Evolutionary conservation across 768 basidiomycete species (phyloP).

Genomic region (Boletus sp.): DNA sequence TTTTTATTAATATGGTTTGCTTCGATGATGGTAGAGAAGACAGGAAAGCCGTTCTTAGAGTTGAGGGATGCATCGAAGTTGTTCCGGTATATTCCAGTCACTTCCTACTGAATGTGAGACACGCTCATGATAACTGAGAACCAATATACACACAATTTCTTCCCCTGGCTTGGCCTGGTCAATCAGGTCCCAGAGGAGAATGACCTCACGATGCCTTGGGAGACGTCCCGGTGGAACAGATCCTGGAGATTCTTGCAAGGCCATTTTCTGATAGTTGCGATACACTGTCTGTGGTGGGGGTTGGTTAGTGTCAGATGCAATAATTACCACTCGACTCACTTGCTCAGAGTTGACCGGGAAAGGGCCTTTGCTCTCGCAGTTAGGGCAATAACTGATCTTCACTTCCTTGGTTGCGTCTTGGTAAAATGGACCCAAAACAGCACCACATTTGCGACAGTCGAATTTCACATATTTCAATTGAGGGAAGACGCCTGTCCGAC

Average conservation of each 20-base stretch:
- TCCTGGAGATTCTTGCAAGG: slow-evolving; percentile 95
- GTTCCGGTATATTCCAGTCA: slow-evolving; percentile 97
- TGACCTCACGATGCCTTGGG: slow-evolving; percentile 94
- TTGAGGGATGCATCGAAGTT: slow-evolving; percentile 99
- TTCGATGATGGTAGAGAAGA: slow-evolving; percentile 97
- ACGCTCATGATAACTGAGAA: neutral
- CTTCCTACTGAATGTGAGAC: slow-evolving; percentile 58
- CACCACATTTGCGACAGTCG: slow-evolving; percentile 92
- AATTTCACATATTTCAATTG: slow-evolving; percentile 99
- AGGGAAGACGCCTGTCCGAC: slow-evolving; percentile 96
- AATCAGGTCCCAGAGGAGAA: slow-evolving; percentile 96
- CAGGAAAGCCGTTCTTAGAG: slow-evolving; percentile 98
- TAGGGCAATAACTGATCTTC: slow-evolving; percentile 89
- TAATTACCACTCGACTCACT: slow-evolving; percentile 40
- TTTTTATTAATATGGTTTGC: slow-evolving; percentile 99
- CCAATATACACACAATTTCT: slow-evolving; percentile 70
- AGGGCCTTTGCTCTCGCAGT: slow-evolving; percentile 92
- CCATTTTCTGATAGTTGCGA: slow-evolving; percentile 98
- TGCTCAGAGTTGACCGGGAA: slow-evolving; percentile 97
- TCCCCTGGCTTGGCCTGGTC: slow-evolving; percentile 98
- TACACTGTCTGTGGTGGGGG: slow-evolving; percentile 76
- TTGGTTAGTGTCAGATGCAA: neutral
- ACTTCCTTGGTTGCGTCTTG: slow-evolving; percentile 96
- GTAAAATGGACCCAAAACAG: slow-evolving; percentile 94
- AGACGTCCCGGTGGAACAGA: slow-evolving; percentile 97